Evolutionary conservation across 306 rosid genomes (phyloP), one percentile per base, ranked within the genome.

Genomic region (Cercis canadensis): DNA sequence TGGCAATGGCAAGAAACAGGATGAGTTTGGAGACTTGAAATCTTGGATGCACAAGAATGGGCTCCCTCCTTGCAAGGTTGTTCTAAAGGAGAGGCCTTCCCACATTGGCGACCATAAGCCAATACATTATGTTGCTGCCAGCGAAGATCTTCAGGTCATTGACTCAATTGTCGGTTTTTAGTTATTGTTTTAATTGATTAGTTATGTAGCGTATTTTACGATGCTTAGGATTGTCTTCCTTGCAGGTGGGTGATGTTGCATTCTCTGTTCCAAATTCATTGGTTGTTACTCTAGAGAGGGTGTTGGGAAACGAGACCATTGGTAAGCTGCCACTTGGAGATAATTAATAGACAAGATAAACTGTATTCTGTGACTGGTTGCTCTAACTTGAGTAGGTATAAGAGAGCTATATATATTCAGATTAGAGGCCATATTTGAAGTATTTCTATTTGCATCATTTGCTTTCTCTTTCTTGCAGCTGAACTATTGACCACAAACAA

Each of bases 401-500:
- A n/a, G n/a, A n/a, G n/a, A n/a, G n/a, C n/a, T n/a, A n/a, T n/a
- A n/a, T n/a, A n/a, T n/a, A n/a, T n/a, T n/a, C n/a, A n/a, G n/a
- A n/a, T n/a, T 21, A 13, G 52, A 59, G 54, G 43, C 29, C 18
- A 43, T 43, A 53, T 24, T 8, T 33, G n/a, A 41, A 57, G 41
- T 47, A 15, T 68, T 57, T 62, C 65, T 13, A 68, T 57, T 73
- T 65, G 46, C 62, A 17, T 57, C 24, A 49, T n/a, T 6, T 40
- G 66, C 29, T 77, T 77, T 81, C 67, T 71, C 77, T 37, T 66
- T 78, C 55, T 18, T 76, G 86, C 89, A 94, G 99, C 99, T 55
- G 99, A 94, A 83, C 83, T 94, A 62, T 78, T 94, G 75, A 94
- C 99, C 31, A 91, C 99, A 36, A 94, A 89, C 78, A 91, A 94